Conservation (phyloP, 768 basidiomycete genomes). For the Podaxis sp. region DNA sequence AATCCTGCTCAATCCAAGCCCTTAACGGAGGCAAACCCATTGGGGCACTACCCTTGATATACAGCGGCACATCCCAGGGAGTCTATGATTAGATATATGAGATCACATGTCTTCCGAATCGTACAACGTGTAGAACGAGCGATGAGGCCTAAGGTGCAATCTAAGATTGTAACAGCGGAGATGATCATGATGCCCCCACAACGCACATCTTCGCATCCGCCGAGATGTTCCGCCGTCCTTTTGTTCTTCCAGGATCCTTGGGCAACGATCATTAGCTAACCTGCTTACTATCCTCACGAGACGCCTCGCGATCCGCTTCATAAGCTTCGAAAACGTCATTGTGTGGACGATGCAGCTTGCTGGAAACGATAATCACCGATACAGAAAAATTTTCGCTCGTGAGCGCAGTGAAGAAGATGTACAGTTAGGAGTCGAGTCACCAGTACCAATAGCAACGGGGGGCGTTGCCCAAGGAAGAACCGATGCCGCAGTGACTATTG, state of each 20-base stretch:
- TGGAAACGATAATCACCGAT: background rate
- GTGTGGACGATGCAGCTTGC: background rate
- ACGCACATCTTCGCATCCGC: background rate
- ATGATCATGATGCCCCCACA: background rate
- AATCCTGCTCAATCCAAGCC: background rate
- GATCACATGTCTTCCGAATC: background rate
- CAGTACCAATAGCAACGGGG: background rate
- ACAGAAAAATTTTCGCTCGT: background rate
- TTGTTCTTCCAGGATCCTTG: background rate
- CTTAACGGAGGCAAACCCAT: background rate
- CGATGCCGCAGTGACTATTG: background rate
- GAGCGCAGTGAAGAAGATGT: background rate
- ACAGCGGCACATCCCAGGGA: background rate
- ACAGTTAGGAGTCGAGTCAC: too few relatives aligned
- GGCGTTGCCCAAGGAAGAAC: background rate
- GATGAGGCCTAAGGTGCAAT: background rate
- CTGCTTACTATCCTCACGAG: background rate
- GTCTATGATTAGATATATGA: background rate
- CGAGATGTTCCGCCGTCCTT: background rate
- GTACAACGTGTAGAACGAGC: background rate
- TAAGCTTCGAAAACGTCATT: background rate
- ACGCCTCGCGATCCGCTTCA: background rate
- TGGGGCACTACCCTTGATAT: background rate
- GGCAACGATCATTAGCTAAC: background rate
- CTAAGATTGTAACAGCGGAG: background rate